A percentile compares a stretch with the other conserved stretches of the same genome.
Conservation (phyloP, 257 asterid species). For the Cordia subcordata region DNA sequence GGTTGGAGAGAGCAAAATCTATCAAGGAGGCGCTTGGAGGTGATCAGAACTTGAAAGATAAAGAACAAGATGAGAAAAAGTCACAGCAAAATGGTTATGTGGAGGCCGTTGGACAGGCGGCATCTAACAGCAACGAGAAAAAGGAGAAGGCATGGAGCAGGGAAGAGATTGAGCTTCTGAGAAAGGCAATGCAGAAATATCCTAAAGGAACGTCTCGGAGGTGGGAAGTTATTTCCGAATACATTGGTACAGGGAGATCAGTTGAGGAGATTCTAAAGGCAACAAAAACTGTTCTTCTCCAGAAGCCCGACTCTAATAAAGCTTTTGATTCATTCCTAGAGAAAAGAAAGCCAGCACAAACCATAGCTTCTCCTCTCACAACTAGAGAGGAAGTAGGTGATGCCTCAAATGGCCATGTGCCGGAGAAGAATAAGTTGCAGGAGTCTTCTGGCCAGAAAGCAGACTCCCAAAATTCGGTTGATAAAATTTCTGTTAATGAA, state of each 20-base stretch:
- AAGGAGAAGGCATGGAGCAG: conserved; percentile 69
- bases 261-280: conserved; percentile 98
- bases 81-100: conserved; percentile 53
- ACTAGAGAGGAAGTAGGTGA: conserved; percentile 61
- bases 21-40: conserved; percentile 41
- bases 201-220: conserved; percentile 96
- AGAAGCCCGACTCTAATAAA: conserved; percentile 87
- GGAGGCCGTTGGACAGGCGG: conserved; percentile 28
- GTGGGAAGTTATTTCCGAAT: conserved; percentile 97
- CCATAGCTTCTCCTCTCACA: conserved; percentile 85
- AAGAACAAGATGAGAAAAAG: conserved; percentile 31
- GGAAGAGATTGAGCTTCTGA: conserved; percentile 90
- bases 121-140: conserved; percentile 40
- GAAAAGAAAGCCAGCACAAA: conserved; percentile 71
- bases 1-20: conserved; percentile 42
- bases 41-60: conserved; percentile 34
- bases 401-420: conserved; percentile 21
- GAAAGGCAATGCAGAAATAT: conserved; percentile 80
- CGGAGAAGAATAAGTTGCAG: conserved; percentile 28
- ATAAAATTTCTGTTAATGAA: conserved; percentile 27
- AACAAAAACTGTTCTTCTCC: conserved; percentile 89
- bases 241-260: conserved; percentile 73
- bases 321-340: conserved; percentile 95
- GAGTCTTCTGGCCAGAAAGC: conserved; percentile 27
- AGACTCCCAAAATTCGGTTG: conserved; percentile 27